phyloP scores from a whole-genome alignment of 2,329 filamentous ascomycete species.

The Hymenoscyphus scutula region DNA sequence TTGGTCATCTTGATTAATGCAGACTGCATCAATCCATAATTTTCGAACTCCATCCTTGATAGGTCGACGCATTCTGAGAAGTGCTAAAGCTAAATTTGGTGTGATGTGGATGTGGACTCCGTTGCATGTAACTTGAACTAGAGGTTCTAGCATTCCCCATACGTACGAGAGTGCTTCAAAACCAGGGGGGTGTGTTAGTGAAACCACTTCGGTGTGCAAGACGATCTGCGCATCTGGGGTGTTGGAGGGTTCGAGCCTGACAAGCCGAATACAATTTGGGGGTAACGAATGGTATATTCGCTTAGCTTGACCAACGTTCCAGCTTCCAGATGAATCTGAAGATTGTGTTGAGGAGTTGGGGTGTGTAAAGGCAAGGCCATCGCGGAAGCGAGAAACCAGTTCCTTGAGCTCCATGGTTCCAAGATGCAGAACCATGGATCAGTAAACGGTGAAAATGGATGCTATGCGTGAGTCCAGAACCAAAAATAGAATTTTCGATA shows the following conservation, averaged over 20 bases:
- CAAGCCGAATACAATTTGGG: neutral
- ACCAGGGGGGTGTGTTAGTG: neutral
- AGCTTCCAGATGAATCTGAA: neutral
- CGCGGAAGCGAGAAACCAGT: neutral
- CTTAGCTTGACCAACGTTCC: neutral
- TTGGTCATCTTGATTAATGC: constrained; percentile 12
- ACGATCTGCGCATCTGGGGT: neutral
- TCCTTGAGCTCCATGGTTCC: neutral
- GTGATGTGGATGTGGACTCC: constrained; percentile 6
- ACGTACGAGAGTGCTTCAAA: constrained; percentile 13
- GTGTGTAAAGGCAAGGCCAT: neutral
- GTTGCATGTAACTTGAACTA: constrained; percentile 3
- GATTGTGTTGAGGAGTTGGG: neutral
- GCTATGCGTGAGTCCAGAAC: neutral
- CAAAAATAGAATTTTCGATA: neutral
- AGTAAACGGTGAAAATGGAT: neutral
- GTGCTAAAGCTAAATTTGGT: constrained; percentile 7
- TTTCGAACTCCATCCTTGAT: neutral
- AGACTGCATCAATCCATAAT: constrained; percentile 16
- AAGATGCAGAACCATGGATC: neutral
- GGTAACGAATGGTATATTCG: neutral
- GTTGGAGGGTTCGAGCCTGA: neutral
- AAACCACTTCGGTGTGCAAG: neutral
- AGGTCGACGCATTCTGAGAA: constrained; percentile 7
- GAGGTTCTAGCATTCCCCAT: constrained; percentile 10